Percentiles rank a stretch among this genome's conserved stretches.
phyloP scores from a whole-genome alignment of 768 basidiomycete genomes.

The Leccinum arenicola region DNA sequence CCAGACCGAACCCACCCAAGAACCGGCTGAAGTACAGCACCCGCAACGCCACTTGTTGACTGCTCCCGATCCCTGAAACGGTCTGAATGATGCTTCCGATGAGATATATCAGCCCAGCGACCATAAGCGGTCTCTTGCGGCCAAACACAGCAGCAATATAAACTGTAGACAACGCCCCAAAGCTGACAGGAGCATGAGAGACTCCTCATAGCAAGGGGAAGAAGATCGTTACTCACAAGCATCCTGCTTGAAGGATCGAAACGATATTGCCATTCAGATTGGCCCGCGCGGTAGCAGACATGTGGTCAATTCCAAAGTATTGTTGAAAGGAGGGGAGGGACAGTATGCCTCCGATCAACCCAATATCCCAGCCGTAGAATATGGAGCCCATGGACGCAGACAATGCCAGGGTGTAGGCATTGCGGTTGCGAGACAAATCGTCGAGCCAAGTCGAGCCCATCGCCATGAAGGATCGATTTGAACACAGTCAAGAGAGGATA shows the following conservation, averaged over 20 bases:
- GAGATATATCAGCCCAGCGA: constrained; percentile 45
- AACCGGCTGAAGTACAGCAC: constrained; percentile 52
- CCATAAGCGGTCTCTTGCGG: constrained; percentile 43
- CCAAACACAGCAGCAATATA: constrained; percentile 43
- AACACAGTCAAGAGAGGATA: neutral
- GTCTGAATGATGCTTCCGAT: constrained; percentile 48
- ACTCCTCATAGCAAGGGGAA: neutral
- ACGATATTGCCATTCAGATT: constrained; percentile 50
- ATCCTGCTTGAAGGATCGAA: constrained; percentile 47
- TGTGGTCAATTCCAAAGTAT: constrained; percentile 46
- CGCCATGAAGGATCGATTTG: neutral
- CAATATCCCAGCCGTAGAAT: constrained; percentile 50
- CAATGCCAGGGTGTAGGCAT: constrained; percentile 44
- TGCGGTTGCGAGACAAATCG: constrained; percentile 34
- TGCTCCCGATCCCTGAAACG: constrained; percentile 41
- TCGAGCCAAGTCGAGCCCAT: constrained; percentile 29
- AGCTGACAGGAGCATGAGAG: constrained; percentile 23
- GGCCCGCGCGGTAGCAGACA: constrained; percentile 36
- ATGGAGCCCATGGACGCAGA: constrained; percentile 48
- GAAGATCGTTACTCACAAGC: constrained; percentile 36
- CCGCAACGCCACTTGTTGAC: constrained; percentile 31
- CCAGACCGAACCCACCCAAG: constrained; percentile 59
- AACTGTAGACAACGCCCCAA: constrained; percentile 42
- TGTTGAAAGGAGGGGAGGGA: constrained; percentile 43
- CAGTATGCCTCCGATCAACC: constrained; percentile 49